phyloP scores from a whole-genome alignment of 192 early-diverging fungal genomes.

The Gaertneriomyces sp. region DNA sequence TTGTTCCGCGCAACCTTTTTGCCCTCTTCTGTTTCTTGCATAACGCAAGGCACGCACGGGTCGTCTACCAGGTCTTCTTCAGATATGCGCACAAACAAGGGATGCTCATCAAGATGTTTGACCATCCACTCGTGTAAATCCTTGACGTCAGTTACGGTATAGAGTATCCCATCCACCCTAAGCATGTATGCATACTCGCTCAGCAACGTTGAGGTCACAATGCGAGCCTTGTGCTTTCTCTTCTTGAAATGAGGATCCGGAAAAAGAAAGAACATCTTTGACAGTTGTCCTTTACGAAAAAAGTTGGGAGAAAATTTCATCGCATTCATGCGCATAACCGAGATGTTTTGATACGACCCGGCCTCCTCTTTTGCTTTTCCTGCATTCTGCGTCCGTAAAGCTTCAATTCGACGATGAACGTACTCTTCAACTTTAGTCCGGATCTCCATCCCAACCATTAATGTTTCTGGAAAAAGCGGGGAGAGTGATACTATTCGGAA shows the following conservation, averaged over 20 bases:
- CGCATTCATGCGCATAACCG: constrained; percentile 96
- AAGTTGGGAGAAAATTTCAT: constrained; percentile 99
- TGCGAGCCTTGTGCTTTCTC: constrained; percentile 96
- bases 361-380: constrained; percentile 49
- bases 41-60: constrained; percentile 77
- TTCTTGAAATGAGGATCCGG: constrained; percentile 99
- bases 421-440: constrained; percentile 92
- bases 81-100: constrained; percentile 77
- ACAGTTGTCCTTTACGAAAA: constrained; percentile 91
- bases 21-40: constrained; percentile 93
- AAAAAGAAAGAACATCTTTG: constrained; percentile 97
- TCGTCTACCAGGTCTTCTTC: constrained; percentile 65
- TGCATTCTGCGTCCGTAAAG: constrained; percentile 49
- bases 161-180: constrained; percentile 83
- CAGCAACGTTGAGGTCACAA: constrained; percentile 83
- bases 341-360: constrained; percentile 91
- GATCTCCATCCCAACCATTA: constrained; percentile 99
- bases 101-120: constrained; percentile 88
- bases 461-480: constrained; percentile 83
- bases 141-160: constrained; percentile 89
- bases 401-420: constrained; percentile 83
- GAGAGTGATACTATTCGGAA: constrained; percentile 60
- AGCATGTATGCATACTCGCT: constrained; percentile 97
- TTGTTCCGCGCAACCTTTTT: constrained; percentile 97
- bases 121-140: constrained; percentile 96